Conservation (phyloP, 75 land plant species). For the Cryptomeria japonica region DNA sequence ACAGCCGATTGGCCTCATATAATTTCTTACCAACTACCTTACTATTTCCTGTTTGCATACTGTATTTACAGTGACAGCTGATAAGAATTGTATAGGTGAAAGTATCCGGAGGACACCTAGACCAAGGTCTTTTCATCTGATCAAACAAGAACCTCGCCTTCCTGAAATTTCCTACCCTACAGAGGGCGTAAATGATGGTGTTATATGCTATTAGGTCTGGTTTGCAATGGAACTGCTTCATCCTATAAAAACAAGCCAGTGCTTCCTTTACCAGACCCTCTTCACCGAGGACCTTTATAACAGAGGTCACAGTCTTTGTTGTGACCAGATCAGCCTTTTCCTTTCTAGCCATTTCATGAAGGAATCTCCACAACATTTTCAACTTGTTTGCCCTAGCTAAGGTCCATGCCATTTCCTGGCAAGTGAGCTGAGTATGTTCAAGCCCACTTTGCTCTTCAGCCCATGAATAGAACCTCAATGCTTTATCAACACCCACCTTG, state of each 20-base stretch:
- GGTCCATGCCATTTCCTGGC: constrained; percentile 60
- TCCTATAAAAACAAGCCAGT: constrained; percentile 43
- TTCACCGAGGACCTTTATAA: constrained; percentile 66
- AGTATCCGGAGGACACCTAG: constrained; percentile 56
- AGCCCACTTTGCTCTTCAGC: constrained; percentile 38
- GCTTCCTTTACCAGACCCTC: constrained; percentile 60
- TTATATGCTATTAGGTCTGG: constrained; percentile 64
- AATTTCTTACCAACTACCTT: constrained; percentile 61
- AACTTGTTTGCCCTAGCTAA: constrained; percentile 43
- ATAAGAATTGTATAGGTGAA: constrained; percentile 72
- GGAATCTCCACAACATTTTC: constrained; percentile 49
- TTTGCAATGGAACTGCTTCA: constrained; percentile 69
- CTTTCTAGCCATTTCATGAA: constrained; percentile 38
- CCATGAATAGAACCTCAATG: constrained; percentile 62
- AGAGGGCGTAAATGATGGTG: constrained; percentile 46
- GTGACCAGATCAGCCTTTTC: constrained; percentile 28
- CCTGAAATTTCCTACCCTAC: constrained; percentile 49
- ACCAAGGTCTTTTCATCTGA: constrained; percentile 68
- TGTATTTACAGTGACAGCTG: constrained; percentile 48
- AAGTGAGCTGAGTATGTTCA: constrained; percentile 47
- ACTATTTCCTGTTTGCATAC: constrained; percentile 54
- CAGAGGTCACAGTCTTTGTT: constrained; percentile 45
- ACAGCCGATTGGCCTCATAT: constrained; percentile 68
- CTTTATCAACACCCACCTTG: constrained; percentile 34
- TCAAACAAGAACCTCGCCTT: constrained; percentile 62